Percentiles rank a stretch among this genome's conserved stretches.
These are phyloP conservation scores for Neonectria coccinea DNA, from an alignment of 2,329 filamentous ascomycete genomes.

Conservation along the genomic window DNA sequence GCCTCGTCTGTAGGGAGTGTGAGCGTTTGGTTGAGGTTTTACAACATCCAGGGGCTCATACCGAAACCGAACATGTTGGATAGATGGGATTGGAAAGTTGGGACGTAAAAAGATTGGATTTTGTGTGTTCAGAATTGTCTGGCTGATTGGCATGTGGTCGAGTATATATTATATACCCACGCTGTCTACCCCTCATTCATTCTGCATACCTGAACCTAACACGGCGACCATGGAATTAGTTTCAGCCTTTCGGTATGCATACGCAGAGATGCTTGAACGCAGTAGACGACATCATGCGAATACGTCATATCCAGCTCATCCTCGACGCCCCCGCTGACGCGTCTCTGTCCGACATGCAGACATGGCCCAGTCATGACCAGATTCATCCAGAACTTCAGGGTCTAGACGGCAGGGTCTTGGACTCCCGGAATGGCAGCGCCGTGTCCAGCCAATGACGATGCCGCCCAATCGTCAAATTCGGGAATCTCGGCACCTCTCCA, in stretches of 20 bases:
- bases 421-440: slow-evolving; percentile 4
- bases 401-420: not conserved
- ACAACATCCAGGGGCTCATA: not conserved
- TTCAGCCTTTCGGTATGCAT: slow-evolving; percentile 3
- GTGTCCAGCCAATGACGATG: slow-evolving; percentile 9
- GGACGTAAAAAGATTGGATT: not conserved
- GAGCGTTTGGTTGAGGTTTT: too few relatives aligned
- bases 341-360: not conserved
- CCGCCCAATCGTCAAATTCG: slow-evolving; percentile 6
- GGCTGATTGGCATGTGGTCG: not conserved
- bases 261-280: not conserved
- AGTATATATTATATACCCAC: not conserved
- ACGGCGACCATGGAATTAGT: not conserved
- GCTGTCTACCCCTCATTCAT: slow-evolving; percentile 3
- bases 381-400: not conserved
- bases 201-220: not conserved
- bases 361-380: not conserved
- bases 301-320: not conserved
- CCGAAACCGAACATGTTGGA: slow-evolving; percentile 30
- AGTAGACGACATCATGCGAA: not conserved
- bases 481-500: slow-evolving; percentile 23
- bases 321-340: not conserved
- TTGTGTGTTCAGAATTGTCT: not conserved
- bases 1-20: slow-evolving; percentile 18
- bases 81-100: not conserved